A percentile compares a stretch with the other conserved stretches of the same genome.
These are phyloP conservation scores for Lactarius quietus DNA, from an alignment of 768 basidiomycete species.

Conservation along the genomic window DNA sequence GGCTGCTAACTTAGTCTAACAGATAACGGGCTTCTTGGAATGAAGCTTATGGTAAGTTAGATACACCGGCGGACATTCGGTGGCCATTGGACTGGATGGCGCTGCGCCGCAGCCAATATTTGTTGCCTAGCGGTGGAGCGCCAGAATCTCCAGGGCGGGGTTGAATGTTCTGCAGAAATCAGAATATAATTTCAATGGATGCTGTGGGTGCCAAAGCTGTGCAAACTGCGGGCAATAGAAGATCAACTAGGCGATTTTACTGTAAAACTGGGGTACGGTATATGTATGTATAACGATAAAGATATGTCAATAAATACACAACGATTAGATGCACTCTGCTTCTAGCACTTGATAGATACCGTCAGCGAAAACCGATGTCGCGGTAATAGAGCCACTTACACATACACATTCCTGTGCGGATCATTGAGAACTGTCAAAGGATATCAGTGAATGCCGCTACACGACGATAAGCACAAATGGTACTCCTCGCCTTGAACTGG, in stretches of 20 bases:
- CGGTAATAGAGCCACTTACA: conserved; percentile 7
- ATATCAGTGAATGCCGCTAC: not conserved
- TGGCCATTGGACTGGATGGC: not conserved
- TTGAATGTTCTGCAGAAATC: not conserved
- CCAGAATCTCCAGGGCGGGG: not conserved
- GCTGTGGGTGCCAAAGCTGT: not conserved
- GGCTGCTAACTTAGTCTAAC: not conserved
- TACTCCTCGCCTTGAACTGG: conserved; percentile 10
- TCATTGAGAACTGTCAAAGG: conserved; percentile 5
- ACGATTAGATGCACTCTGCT: conserved; percentile 15
- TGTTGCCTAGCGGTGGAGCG: not conserved
- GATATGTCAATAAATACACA: conserved; percentile 5
- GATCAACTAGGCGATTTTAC: conserved; percentile 1
- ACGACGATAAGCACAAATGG: not conserved
- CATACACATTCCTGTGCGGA: conserved; percentile 24
- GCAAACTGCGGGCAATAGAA: not conserved
- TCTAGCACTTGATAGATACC: conserved; percentile 13
- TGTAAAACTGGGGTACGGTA: not conserved
- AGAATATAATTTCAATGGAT: not conserved
- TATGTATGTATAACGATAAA: conserved; percentile 8
- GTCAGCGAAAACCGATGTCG: conserved; percentile 1
- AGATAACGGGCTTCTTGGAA: conserved; percentile 6
- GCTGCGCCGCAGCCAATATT: not conserved
- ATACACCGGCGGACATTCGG: conserved; percentile 1
- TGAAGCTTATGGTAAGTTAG: too few relatives aligned